Percentiles rank a stretch among this genome's conserved stretches.
Conservation (phyloP, 2,329 filamentous ascomycete species). For the Cladosporium phlei region DNA sequence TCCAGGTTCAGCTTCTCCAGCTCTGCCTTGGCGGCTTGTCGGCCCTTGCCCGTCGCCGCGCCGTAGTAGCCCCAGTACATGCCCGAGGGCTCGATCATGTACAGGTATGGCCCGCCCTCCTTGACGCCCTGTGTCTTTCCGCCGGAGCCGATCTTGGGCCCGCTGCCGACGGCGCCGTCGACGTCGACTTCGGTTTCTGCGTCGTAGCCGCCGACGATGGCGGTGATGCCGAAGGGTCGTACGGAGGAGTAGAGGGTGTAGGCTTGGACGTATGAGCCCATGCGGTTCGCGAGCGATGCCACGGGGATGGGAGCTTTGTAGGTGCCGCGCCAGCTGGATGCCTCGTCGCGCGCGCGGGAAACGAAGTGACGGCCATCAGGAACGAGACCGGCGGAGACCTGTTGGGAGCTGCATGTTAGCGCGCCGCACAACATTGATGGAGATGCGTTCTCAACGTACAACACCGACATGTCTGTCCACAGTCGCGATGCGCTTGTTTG, state of each 20-base stretch:
- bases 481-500: slow-evolving; percentile 95
- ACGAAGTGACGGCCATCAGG: slow-evolving; percentile 95
- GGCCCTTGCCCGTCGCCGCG: slow-evolving; percentile 91
- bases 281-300: slow-evolving; percentile 79
- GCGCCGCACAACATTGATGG: not conserved
- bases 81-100: slow-evolving; percentile 98
- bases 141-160: slow-evolving; percentile 73
- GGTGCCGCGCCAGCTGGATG: slow-evolving; percentile 80
- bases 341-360: slow-evolving; percentile 89
- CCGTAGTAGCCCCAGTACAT: slow-evolving; percentile 99
- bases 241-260: slow-evolving; percentile 98
- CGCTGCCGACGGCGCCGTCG: slow-evolving; percentile 82
- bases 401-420: slow-evolving; percentile 13
- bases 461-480: slow-evolving; percentile 90
- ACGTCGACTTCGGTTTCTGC: slow-evolving; percentile 79
- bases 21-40: slow-evolving; percentile 95
- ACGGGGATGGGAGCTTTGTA: slow-evolving; percentile 95
- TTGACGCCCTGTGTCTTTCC: slow-evolving; percentile 72
- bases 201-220: slow-evolving; percentile 91
- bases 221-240: slow-evolving; percentile 91
- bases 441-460: slow-evolving; percentile 52
- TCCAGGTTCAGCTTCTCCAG: slow-evolving; percentile 90
- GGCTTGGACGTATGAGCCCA: slow-evolving; percentile 93
- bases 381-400: slow-evolving; percentile 92
- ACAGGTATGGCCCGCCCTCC: slow-evolving; percentile 85